Conservation (phyloP, 1,139 yeast genomes). For the Ashbya aceris region DNA sequence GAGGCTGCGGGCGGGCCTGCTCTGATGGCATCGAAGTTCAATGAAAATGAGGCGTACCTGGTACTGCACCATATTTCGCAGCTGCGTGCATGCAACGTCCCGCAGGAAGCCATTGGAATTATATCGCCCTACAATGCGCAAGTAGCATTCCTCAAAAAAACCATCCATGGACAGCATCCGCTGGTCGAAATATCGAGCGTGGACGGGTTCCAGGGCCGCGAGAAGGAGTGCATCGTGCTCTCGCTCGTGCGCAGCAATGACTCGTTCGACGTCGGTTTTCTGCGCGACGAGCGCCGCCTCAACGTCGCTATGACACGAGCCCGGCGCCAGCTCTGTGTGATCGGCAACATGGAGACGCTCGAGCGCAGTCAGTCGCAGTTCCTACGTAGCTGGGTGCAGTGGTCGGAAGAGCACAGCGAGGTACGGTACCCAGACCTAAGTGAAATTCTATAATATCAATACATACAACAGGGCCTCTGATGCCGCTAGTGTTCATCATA, state of each 20-base stretch:
- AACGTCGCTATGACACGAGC: constrained; percentile 93
- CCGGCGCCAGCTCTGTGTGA: constrained; percentile 69
- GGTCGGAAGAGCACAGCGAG: constrained; percentile 62
- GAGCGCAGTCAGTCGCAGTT: constrained; percentile 38
- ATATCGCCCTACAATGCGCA: constrained; percentile 90
- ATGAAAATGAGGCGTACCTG: constrained; percentile 62
- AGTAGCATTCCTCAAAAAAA: constrained; percentile 49
- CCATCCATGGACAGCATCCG: constrained; percentile 42
- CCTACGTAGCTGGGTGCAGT: constrained; percentile 57
- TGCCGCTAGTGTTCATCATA: constrained; percentile 12
- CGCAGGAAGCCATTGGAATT: constrained; percentile 54
- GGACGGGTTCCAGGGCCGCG: constrained; percentile 92
- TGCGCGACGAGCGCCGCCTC: constrained; percentile 59
- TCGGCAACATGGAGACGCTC: constrained; percentile 74
- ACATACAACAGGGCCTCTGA: constrained; percentile 3
- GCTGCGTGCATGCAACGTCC: constrained; percentile 42
- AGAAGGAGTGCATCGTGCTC: constrained; percentile 75
- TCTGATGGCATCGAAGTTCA: constrained; percentile 46
- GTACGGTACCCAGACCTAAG: constrained; percentile 55
- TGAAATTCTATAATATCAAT: constrained; percentile 19
- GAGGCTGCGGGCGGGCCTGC: constrained; percentile 33
- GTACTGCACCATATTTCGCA: constrained; percentile 48
- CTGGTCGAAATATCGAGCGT: constrained; percentile 74
- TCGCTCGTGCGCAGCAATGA: constrained; percentile 73
- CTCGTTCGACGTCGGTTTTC: constrained; percentile 59